Evolutionary conservation across 225 moss, liverwort and hornwort genomes (phyloP), one percentile per base, ranked within the genome.

Genomic region (Straminergon stramineum): DNA sequence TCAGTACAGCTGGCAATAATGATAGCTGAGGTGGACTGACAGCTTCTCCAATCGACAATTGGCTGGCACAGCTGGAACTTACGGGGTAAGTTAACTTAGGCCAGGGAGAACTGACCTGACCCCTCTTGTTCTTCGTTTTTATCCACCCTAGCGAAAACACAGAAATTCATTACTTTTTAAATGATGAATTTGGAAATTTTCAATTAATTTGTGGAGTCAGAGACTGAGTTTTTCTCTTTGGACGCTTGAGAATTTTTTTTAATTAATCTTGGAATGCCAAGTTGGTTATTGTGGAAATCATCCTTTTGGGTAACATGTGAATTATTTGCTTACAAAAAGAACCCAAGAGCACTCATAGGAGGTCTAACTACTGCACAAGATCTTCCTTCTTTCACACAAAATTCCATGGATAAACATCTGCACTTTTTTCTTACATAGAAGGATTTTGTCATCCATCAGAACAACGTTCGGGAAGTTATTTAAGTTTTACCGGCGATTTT

Each of bases 191-290:
- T 70, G 7, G n/a, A 39, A 69, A 69, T 69, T 69, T 69, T 13
- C 23, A 39, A 17, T 8, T 17, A 8, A 17, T 8, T 17, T 23
- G 22, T 22, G 7, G 12, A 69, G 6, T n/a, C 4, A 1, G 4
- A n/a, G 21, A 37, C 12, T n/a, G n/a, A 31, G n/a, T 3, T 22
- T 69, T 69, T 12, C 48, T n/a, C 37, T 20, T 11, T 20, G 21
- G 17, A 22, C 11, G 1, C 12, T 21, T 0, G 3, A 69, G 12
- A n/a, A n/a, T n/a, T n/a, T n/a, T n/a, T n/a, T n/a, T n/a, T n/a
- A n/a, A 67, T 67, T 34, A 9, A 65, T 17, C 65, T 3, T 17
- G 1, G 2, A 32, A 32, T 2, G 4, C 2, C 2, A 1, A 0
- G 32, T 14, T 68, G 4, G 20, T 37, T 6, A 3, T 18, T 1